phyloP scores from a whole-genome alignment of 257 asterid species.

The Solanum verrucosum region DNA sequence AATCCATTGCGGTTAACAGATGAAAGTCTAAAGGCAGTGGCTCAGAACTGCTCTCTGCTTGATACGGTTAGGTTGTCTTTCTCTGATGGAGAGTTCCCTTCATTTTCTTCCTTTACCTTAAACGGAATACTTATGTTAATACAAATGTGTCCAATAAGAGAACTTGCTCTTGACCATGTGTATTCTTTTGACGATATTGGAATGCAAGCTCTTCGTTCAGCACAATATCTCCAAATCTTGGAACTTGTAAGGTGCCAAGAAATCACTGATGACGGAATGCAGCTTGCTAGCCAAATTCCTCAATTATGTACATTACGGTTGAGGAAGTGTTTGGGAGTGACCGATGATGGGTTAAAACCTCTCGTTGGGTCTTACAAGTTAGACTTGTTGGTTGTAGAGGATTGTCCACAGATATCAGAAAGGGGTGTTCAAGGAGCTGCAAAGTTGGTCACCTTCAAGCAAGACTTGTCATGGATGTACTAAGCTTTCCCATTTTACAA shows the following conservation, averaged over 20 bases:
- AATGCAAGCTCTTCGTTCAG: conserved; percentile 63
- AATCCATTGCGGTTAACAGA: conserved; percentile 61
- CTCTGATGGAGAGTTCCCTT: conserved; percentile 57
- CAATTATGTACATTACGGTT: conserved; percentile 40
- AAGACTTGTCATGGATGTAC: conserved; percentile 78
- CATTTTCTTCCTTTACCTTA: conserved; percentile 45
- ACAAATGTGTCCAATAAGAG: conserved; percentile 53
- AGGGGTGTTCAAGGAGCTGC: conserved; percentile 63
- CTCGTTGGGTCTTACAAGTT: conserved; percentile 47
- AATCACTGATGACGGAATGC: conserved; percentile 71
- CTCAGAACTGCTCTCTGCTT: conserved; percentile 41
- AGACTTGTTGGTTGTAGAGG: conserved; percentile 48
- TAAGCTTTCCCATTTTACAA: conserved; percentile 7
- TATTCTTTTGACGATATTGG: conserved; percentile 59
- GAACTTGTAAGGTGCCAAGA: conserved; percentile 77
- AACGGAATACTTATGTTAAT: conserved; percentile 53
- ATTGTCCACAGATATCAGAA: conserved; percentile 76
- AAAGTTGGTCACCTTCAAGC: conserved; percentile 42
- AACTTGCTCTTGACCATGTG: conserved; percentile 59
- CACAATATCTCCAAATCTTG: conserved; percentile 41
- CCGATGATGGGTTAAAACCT: conserved; percentile 59
- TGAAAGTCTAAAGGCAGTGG: conserved; percentile 53
- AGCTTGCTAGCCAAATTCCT: conserved; percentile 40
- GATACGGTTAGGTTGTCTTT: conserved; percentile 53
- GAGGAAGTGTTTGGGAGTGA: conserved; percentile 61